These are phyloP conservation scores for Colletotrichum sidae DNA, from an alignment of 2,329 filamentous ascomycete genomes.

Conservation along the genomic window DNA sequence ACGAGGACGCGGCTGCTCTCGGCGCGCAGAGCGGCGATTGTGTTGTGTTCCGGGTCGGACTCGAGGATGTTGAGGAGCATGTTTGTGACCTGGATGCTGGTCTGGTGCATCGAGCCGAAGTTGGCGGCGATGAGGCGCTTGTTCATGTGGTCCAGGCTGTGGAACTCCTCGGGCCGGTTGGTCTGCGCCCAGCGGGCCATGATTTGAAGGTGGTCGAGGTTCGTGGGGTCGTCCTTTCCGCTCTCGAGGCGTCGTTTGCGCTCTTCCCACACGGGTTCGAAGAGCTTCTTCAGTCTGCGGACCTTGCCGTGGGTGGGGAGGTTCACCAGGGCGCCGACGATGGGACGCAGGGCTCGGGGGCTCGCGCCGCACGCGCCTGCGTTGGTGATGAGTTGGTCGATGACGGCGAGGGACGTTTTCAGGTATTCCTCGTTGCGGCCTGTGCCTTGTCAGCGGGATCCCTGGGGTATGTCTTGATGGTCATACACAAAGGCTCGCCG, in stretches of 20 bases:
- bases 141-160: conserved; percentile 44
- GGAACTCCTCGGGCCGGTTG: conserved; percentile 51
- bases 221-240: conserved; percentile 28
- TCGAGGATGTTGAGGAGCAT: conserved; percentile 51
- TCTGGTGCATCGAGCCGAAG: conserved; percentile 55
- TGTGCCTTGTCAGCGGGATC: neutral
- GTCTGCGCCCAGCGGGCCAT: conserved; percentile 54
- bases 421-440: conserved; percentile 51
- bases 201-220: conserved; percentile 52
- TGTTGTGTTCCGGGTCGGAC: conserved; percentile 50
- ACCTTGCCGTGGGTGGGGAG: conserved; percentile 40
- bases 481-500: conserved; percentile 45
- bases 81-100: conserved; percentile 52
- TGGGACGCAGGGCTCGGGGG: conserved; percentile 46
- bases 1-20: conserved; percentile 49
- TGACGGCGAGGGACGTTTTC: conserved; percentile 42
- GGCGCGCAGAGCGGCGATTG: conserved; percentile 50
- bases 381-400: conserved; percentile 47
- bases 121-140: conserved; percentile 48
- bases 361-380: conserved; percentile 47
- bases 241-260: conserved; percentile 41
- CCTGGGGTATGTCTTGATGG: too few species aligned
- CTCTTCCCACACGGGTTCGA: conserved; percentile 41
- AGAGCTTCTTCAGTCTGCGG: conserved; percentile 43
- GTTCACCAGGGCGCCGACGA: conserved; percentile 44